Evolutionary conservation across 1,284 basidiomycete genomes (phyloP), one percentile per base, ranked within the genome.

Genomic region (Apiotrichum sp.): DNA sequence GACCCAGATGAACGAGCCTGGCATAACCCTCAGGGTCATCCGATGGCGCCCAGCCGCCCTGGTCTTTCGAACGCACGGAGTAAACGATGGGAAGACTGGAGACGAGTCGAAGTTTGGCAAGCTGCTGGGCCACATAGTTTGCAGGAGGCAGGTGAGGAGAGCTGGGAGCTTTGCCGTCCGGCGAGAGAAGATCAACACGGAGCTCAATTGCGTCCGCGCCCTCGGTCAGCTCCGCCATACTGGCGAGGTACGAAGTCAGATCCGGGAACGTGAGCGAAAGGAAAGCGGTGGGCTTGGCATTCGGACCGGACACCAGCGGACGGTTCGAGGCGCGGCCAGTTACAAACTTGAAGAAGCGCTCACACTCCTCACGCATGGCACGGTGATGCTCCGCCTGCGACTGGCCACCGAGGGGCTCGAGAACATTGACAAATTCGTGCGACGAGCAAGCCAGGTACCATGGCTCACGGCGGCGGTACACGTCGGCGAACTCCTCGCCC

Each of bases 171-270:
- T 69, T 58, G 33, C 78, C 78, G 31, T 67, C 64, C 4, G 84
- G 80, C 36, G 83, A 84, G 29, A 99, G 81, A 10, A 98, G 81
- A 73, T 98, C 95, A 6, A 93, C 93, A 3, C 95, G 86, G 33
- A 98, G 75, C 76, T 99, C 95, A 57, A 98, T 78, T 0, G 93
- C 95, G 68, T 98, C 93, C 1, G 86, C 87, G 3, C 96, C 95
- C 14, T 82, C 80, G 0, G 84, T 84, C 58, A 97, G 77, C 52
- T 86, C 82, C 9, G 86, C 83, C 51, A 98, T 82, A 42, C 85
- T 74, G 10, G 80, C 76, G 39, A 95, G 79, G 0, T 87, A 86
- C 4, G 84, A 82, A 0, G 81, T 84, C 62, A 97, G 71, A 71
- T 96, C 88, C 0, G 93, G 89, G 77, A 93, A 93, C 0, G 95